Evolutionary conservation across 2,329 filamentous ascomycete species (phyloP), one percentile per base, ranked within the genome.

Genomic region (Calonectria pauciramosa): DNA sequence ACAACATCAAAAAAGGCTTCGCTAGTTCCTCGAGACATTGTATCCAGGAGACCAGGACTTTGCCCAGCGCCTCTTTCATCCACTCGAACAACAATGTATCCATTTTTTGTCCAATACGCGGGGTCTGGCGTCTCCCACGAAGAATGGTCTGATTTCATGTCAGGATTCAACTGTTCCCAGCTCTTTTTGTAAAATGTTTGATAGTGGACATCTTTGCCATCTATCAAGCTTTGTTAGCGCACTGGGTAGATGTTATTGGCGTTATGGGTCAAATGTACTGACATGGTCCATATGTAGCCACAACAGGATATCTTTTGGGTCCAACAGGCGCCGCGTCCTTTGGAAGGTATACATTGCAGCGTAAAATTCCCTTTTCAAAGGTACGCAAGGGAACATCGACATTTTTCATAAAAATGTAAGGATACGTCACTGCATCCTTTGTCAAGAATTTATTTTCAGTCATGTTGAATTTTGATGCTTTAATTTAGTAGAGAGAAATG

Each of bases 121-220:
- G 90, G 90, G 59, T 91, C 89, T 0, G 90, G 90, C 0, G 90
- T 91, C 79, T 92, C 90, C 90, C 90, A 92, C 2, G 89, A 87
- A 0, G 90, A 90, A 78, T 91, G 89, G 4, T 83, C 81, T 0
- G 89, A 90, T 28, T 86, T 86, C 76, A 92, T 90, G 71, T 88
- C 85, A 0, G 88, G 86, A 71, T 90, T 90, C 3, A 91, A 87
- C 72, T 91, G 87, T 38, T 80, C 77, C 69, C 86, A 89, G 9
- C 84, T 87, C 13, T 63, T 63, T 2, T 47, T 60, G 26, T 52
- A 64, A 30, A 70, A 70, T 2, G 28, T 38, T 20, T 32, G 6
- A 28, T 69, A 69, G 0, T 30, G 36, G 8, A 68, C 65, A 68
- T 68, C 65, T 28, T 68, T 68, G 8, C 65, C 65, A 30, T 68